Conservation (phyloP, 2,329 filamentous ascomycete genomes). For the Trichoderma citrinoviride region DNA sequence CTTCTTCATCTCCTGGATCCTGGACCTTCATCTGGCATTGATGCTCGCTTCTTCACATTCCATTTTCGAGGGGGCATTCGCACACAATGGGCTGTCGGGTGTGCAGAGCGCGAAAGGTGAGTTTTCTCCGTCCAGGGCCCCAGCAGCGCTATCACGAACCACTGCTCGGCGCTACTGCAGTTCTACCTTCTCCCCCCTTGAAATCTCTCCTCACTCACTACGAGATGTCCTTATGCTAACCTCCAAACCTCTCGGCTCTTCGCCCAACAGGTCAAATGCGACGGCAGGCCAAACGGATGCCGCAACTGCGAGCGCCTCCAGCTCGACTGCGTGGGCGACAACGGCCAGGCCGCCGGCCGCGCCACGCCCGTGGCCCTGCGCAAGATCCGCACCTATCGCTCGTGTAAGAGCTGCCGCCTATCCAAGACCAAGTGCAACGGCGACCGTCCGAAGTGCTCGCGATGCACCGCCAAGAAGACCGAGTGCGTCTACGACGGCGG, state of each 20-base stretch:
- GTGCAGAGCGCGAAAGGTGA: conserved; percentile 42
- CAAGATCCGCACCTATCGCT: conserved; percentile 43
- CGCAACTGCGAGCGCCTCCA: conserved; percentile 44
- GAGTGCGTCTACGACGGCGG: conserved; percentile 42
- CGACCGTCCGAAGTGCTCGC: conserved; percentile 40
- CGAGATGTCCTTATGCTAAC: neutral
- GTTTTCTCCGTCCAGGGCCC: neutral
- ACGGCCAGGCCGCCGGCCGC: conserved; percentile 31
- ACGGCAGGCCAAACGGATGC: conserved; percentile 42
- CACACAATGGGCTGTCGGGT: conserved; percentile 41
- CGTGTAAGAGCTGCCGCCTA: conserved; percentile 40
- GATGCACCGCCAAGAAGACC: conserved; percentile 35
- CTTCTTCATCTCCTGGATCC: neutral
- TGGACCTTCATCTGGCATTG: neutral
- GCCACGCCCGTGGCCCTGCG: conserved; percentile 34
- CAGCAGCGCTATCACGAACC: neutral
- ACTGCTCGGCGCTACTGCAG: neutral
- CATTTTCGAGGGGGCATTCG: too few species aligned
- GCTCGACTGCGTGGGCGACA: conserved; percentile 41
- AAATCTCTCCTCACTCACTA: neutral
- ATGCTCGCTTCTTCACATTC: neutral
- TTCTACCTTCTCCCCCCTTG: neutral
- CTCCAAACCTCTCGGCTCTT: conserved; percentile 9
- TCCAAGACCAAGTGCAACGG: conserved; percentile 45
- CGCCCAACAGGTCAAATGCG: conserved; percentile 41